Conservation (phyloP, 2,329 filamentous ascomycete species). For the Chrysoporthe cubensis region DNA sequence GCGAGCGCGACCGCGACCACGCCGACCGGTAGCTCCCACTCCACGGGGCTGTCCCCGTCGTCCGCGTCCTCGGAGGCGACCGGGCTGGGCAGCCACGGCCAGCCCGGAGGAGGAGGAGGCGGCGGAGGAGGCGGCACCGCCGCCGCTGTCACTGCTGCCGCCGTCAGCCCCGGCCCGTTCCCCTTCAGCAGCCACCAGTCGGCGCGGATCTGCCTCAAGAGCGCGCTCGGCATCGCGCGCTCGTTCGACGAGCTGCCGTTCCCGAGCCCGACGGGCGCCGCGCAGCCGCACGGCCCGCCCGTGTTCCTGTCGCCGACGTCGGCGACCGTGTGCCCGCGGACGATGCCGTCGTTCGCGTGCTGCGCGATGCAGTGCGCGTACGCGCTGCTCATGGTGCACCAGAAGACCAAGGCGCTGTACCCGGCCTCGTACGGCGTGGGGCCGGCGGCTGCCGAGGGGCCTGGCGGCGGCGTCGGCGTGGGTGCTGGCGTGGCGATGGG, state of each 20-base stretch:
- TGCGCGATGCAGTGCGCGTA: constrained; percentile 53
- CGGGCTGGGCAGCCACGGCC: no score
- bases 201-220: constrained; percentile 52
- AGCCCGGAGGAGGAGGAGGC: no score
- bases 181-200: constrained; percentile 53
- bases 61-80: no score
- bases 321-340: constrained; percentile 45
- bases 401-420: constrained; percentile 45
- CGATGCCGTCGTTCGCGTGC: constrained; percentile 50
- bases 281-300: constrained; percentile 33
- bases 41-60: neutral
- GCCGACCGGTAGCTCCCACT: constrained; percentile 7
- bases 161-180: constrained; percentile 31
- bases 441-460: constrained; percentile 32
- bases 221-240: constrained; percentile 51
- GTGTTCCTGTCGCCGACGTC: constrained; percentile 43
- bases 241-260: constrained; percentile 51
- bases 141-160: neutral
- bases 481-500: neutral
- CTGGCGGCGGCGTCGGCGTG: constrained; percentile 27
- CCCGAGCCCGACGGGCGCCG: constrained; percentile 44
- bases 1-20: constrained; percentile 8
- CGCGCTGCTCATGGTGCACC: constrained; percentile 47
- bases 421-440: constrained; percentile 29
- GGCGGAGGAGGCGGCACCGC: no score